Evolutionary conservation across 2,329 filamentous ascomycete species (phyloP).

Genomic region (Passalora sequoiae): DNA sequence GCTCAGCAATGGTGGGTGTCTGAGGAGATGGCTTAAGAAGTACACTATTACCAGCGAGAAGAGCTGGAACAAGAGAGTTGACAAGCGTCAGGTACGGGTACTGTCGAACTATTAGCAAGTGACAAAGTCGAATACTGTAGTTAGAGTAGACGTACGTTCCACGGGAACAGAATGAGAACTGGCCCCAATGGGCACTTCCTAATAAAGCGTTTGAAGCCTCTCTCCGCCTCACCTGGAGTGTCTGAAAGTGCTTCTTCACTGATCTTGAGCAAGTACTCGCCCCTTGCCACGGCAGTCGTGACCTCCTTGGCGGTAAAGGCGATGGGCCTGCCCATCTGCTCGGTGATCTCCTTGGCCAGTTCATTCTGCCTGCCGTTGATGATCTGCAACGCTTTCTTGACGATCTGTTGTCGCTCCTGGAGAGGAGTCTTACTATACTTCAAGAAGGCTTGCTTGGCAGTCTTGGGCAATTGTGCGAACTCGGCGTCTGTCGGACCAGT

Average conservation of each 20-base stretch:
- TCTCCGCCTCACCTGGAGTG: conserved; percentile 74
- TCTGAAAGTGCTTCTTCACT: conserved; percentile 73
- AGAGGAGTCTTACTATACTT: conserved; percentile 71
- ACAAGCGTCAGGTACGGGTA: conserved; percentile 92
- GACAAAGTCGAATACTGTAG: no score
- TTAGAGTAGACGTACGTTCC: conserved; percentile 85
- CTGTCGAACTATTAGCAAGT: conserved; percentile 45
- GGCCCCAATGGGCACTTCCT: conserved; percentile 83
- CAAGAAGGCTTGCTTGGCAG: conserved; percentile 69
- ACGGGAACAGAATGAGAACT: conserved; percentile 84
- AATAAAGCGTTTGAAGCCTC: conserved; percentile 86
- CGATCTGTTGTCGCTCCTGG: conserved; percentile 69
- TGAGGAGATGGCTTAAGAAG: conserved; percentile 94
- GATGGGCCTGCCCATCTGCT: conserved; percentile 94
- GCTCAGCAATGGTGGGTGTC: conserved; percentile 86
- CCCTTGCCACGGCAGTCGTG: conserved; percentile 75
- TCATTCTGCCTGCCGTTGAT: conserved; percentile 69
- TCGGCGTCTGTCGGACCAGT: conserved; percentile 67
- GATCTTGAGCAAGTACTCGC: conserved; percentile 79
- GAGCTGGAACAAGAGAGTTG: conserved; percentile 87
- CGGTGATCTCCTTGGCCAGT: conserved; percentile 76
- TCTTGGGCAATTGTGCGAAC: conserved; percentile 64
- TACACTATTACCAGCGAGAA: conserved; percentile 83
- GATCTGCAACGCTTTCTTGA: conserved; percentile 70
- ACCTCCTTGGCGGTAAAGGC: conserved; percentile 80